Evolutionary conservation across 306 rosid species (phyloP), one percentile per base, ranked within the genome.

Genomic region (Cucumis cinereus): DNA sequence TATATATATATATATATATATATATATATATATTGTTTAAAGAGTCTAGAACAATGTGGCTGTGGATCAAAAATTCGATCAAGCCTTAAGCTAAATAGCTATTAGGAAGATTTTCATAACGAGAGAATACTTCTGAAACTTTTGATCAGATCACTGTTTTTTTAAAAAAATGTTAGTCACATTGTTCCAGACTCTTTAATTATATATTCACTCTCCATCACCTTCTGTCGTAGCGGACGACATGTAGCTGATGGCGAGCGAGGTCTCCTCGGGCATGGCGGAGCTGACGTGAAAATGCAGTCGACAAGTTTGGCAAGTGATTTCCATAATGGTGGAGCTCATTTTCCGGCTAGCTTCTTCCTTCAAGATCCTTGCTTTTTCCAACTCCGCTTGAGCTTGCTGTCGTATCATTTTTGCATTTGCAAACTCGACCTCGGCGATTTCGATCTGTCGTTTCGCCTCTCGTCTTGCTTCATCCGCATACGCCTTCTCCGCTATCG

Each of bases 401-500:
- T 88, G 90, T 72, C 99, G 85, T 54, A 94, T 89, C 61, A 80
- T 88, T 79, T 92, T 92, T 0, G 99, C 99, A 67, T 81, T 92
- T 38, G 84, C 83, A 69, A 94, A 94, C 80, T 94, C 99, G 36
- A 81, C 35, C 77, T 94, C 97, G 8, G 98, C 96, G 6, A 90
- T 86, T 78, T 88, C 93, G 26, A 92, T 89, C 23, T 88, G 90
- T 0, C 91, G 78, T 26, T 90, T 92, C 0, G 98, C 96, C 76
- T 94, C 98, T 76, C 87, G 78, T 76, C 99, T 80, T 0, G 97
- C 96, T 19, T 92, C 98, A 66, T 92, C 98, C 0, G 98, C 97
- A 30, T 89, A 90, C 0, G 83, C 85, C 82, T 84, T 91, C 55
- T 91, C 97, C 4, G 86, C 85, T 85, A 89, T 78, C 1, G 96